A percentile compares a stretch with the other conserved stretches of the same genome.
phyloP scores from a whole-genome alignment of 2,329 filamentous ascomycete species.

The Cryphonectria nitschkei region DNA sequence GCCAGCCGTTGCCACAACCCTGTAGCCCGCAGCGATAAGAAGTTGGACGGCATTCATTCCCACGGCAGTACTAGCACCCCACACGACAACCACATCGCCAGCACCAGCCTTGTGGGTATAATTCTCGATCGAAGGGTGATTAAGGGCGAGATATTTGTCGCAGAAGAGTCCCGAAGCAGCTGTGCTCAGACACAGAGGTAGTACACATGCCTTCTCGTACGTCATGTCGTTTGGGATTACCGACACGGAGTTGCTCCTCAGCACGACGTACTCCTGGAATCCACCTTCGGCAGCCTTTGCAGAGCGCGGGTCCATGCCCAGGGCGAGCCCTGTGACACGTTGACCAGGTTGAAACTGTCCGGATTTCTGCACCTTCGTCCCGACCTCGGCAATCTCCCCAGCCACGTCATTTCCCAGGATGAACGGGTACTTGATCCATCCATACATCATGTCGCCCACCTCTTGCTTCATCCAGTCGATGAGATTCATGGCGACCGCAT shows the following conservation, averaged over 20 bases:
- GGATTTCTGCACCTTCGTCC: constrained; percentile 29
- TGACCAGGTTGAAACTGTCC: constrained; percentile 39
- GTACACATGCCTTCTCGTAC: constrained; percentile 34
- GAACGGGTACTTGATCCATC: constrained; percentile 40
- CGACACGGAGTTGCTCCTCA: constrained; percentile 10
- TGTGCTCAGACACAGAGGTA: constrained; percentile 37
- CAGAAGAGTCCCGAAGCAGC: constrained; percentile 35
- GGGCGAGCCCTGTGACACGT: constrained; percentile 37
- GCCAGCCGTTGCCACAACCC: constrained; percentile 46
- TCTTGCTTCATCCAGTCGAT: constrained; percentile 38
- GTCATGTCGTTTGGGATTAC: constrained; percentile 34
- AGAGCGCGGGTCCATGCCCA: constrained; percentile 31
- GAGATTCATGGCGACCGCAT: constrained; percentile 38
- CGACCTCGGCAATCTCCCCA: constrained; percentile 41
- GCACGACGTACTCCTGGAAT: constrained; percentile 36
- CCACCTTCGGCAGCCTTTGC: constrained; percentile 32
- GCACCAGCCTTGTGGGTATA: background rate
- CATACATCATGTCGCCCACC: constrained; percentile 33
- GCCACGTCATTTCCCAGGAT: constrained; percentile 41
- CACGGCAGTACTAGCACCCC: constrained; percentile 51
- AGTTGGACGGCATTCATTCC: constrained; percentile 52
- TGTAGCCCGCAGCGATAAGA: constrained; percentile 46
- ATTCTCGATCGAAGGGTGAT: constrained; percentile 14
- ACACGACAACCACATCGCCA: constrained; percentile 34
- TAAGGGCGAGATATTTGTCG: constrained; percentile 31